phyloP scores from a whole-genome alignment of 495 filamentous ascomycete species.

The Penicillium silybi region DNA sequence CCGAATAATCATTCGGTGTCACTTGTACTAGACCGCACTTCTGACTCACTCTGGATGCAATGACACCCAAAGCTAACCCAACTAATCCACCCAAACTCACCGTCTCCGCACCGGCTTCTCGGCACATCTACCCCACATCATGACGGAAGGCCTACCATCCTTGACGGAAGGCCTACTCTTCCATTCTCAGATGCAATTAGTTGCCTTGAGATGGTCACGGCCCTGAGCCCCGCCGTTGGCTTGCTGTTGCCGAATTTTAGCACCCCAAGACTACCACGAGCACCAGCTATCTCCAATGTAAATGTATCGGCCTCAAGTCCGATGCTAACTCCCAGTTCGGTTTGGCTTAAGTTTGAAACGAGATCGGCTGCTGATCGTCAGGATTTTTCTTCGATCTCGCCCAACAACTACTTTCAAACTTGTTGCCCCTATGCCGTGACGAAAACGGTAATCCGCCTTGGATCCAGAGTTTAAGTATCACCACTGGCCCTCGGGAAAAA shows the following conservation, averaged over 20 bases:
- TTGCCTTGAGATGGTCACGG: not conserved
- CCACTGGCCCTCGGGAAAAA: not conserved
- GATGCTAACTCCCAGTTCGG: constrained; percentile 1
- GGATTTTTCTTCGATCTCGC: not conserved
- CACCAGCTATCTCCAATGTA: not conserved
- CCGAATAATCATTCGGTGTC: too few relatives aligned
- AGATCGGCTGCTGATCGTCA: not conserved
- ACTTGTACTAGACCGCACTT: not conserved
- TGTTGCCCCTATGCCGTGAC: constrained; percentile 7
- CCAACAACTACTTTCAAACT: not conserved
- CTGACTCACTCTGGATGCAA: not conserved
- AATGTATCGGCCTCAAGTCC: constrained; percentile 10
- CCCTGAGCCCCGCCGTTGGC: constrained; percentile 8
- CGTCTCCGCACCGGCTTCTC: constrained; percentile 23
- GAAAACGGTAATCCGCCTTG: constrained; percentile 12
- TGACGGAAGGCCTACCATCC: not conserved
- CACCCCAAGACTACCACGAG: not conserved
- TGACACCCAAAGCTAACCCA: not conserved
- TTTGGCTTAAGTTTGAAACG: constrained; percentile 3
- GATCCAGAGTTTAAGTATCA: not conserved
- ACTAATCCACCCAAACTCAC: not conserved
- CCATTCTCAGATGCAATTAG: not conserved
- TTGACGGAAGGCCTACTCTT: not conserved
- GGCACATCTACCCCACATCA: constrained; percentile 15
- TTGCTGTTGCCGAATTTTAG: constrained; percentile 5